Base-by-base conservation (phyloP, 2,329 filamentous ascomycete genomes). In the Tetracladium maxilliforme region DNA sequence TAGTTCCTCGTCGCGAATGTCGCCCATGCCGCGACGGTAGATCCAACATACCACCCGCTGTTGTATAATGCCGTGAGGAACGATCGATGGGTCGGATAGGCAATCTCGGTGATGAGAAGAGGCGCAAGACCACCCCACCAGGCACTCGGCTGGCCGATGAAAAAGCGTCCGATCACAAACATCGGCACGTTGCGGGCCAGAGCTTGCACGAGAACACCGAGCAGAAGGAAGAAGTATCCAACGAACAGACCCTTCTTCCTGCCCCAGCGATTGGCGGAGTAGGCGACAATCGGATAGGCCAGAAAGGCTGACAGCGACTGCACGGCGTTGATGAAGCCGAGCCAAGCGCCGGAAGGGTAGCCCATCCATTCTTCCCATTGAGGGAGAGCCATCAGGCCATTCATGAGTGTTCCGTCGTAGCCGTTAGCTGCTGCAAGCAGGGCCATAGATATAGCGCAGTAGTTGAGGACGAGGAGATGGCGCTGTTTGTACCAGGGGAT, bases 71-170 rank as follows among this genome's bases (percentile, higher is more conserved):
- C 39, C 2, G 48, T 49, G 6, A 44, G 21, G 14, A 42, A 48
- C 7, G 40, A 44, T 26, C 47, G 34, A 15, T 52, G 47, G 0
- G 42, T 42, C 1, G 47, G 48, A 26, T 48, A 48, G 0, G 47
- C 43, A 6, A 51, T 32, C 23, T 52, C 48, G 0, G 47, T 36
- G 3, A 51, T 43, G 0, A 52, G 34, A 3, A 49, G 38, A 2
- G 48, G 47, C 2, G 42, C 40, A 1, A n/a, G n/a, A n/a, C n/a
- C n/a, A n/a, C n/a, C n/a, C n/a, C n/a, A n/a, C n/a, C n/a, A n/a
- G n/a, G n/a, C n/a, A n/a, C n/a, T n/a, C n/a, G n/a, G n/a, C 13
- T 44, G 33, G 3, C 53, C 53, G 6, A 56, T 30, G 16, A 54
- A 40, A 14, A 52, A 36, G 4, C 49, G 45, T 6, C 46, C 42